phyloP scores from a whole-genome alignment of 2,329 filamentous ascomycete genomes.

The Fusarium guadeloupense region DNA sequence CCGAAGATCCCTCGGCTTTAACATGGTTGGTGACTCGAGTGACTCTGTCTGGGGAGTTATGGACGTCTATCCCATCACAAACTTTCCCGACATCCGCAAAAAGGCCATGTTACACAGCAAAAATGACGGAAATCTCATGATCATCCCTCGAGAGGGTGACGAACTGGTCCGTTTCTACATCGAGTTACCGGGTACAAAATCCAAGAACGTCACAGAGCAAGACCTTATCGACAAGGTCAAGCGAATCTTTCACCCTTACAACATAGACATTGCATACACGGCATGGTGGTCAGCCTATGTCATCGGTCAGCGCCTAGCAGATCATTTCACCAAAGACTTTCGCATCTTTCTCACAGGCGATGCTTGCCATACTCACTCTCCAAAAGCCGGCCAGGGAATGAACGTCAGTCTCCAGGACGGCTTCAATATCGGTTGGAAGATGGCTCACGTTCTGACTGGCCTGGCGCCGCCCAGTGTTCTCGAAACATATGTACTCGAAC shows the following conservation, averaged over 20 bases:
- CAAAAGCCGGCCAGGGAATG: conserved; percentile 77
- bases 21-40: conserved; percentile 41
- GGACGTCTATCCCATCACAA: conserved; percentile 40
- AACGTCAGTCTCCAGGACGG: conserved; percentile 75
- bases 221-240: conserved; percentile 54
- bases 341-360: conserved; percentile 75
- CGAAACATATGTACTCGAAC: conserved; percentile 60
- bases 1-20: conserved; percentile 37
- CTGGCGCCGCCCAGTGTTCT: conserved; percentile 41
- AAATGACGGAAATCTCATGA: conserved; percentile 37
- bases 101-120: conserved; percentile 43
- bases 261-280: conserved; percentile 49
- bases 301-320: conserved; percentile 66
- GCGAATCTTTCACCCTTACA: conserved; percentile 64
- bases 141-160: conserved; percentile 40
- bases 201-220: conserved; percentile 15
- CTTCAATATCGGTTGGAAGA: conserved; percentile 65
- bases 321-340: conserved; percentile 55
- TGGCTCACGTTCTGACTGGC: conserved; percentile 54
- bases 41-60: conserved; percentile 45
- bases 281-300: conserved; percentile 56
- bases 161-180: conserved; percentile 41
- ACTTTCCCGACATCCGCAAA: conserved; percentile 44
- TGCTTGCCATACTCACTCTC: conserved; percentile 62
- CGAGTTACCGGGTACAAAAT: conserved; percentile 6